A percentile compares a stretch with the other conserved stretches of the same genome.
Conservation (phyloP, 352 stramenopile genomes). For the Globisporangium uncinulatum region DNA sequence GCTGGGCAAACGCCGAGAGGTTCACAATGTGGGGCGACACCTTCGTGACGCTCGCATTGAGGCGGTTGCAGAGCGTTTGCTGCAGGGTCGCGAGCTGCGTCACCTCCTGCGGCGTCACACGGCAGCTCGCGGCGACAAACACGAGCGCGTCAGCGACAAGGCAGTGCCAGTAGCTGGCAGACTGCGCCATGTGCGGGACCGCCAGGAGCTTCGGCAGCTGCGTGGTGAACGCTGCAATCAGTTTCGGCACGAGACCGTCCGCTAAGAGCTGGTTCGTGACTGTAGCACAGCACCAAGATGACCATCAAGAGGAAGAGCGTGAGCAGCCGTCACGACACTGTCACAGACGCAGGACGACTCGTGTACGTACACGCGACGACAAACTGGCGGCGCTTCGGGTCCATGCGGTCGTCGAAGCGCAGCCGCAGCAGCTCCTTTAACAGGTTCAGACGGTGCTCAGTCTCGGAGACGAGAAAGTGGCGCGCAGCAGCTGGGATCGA, state of each 20-base stretch:
- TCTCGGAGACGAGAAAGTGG: constrained; percentile 73
- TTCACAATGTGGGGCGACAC: constrained; percentile 83
- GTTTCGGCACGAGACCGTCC: constrained; percentile 42
- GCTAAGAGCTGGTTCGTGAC: constrained; percentile 62
- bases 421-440: constrained; percentile 70
- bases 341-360: neutral
- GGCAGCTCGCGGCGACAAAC: constrained; percentile 51
- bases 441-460: constrained; percentile 67
- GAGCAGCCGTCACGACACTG: neutral
- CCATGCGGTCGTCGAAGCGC: constrained; percentile 49
- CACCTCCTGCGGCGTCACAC: constrained; percentile 47
- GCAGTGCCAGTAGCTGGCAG: constrained; percentile 73
- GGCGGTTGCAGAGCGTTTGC: constrained; percentile 45
- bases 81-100: constrained; percentile 43
- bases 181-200: constrained; percentile 52
- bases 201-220: constrained; percentile 52
- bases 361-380: constrained; percentile 33
- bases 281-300: constrained; percentile 2
- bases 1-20: constrained; percentile 63
- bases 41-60: constrained; percentile 57
- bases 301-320: neutral
- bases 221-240: constrained; percentile 37
- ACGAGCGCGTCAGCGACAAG: constrained; percentile 64
- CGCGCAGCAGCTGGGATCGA: constrained; percentile 63
- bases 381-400: constrained; percentile 55